A percentile compares a stretch with the other conserved stretches of the same genome.
Conservation (phyloP, 345 rosid genomes). For the Eucalyptus marginata region DNA sequence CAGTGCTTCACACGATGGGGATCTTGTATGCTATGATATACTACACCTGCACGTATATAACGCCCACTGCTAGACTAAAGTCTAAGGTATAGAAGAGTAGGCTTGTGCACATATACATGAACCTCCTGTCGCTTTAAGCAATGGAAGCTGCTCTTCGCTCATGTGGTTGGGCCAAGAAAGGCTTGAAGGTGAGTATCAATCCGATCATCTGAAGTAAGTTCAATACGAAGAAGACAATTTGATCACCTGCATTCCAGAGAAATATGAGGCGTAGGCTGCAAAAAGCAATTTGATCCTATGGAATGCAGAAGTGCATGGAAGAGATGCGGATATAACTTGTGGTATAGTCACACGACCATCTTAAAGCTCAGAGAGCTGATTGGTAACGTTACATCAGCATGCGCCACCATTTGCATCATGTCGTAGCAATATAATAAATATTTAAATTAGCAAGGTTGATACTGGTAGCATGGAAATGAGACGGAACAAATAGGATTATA, state of each 20-base stretch:
- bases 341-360: background rate
- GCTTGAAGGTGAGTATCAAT: conserved; percentile 40
- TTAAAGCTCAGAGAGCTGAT: background rate
- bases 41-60: background rate
- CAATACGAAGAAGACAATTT: conserved; percentile 31
- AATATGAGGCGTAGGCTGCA: background rate
- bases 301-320: background rate
- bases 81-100: background rate
- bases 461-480: background rate
- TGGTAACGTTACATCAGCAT: background rate
- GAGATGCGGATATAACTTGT: background rate
- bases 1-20: background rate
- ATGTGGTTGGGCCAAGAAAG: conserved; percentile 29
- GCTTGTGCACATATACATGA: background rate
- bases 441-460: background rate
- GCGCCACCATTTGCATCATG: background rate
- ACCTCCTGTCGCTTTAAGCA: background rate
- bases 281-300: background rate
- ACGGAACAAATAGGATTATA: background rate
- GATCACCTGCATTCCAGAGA: conserved; percentile 24
- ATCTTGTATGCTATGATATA: background rate
- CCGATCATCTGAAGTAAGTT: conserved; percentile 23
- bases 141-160: background rate
- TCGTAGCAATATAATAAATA: background rate
- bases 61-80: background rate